Conservation (phyloP, 164 flowering plant species). For the Macadamia tetraphylla region DNA sequence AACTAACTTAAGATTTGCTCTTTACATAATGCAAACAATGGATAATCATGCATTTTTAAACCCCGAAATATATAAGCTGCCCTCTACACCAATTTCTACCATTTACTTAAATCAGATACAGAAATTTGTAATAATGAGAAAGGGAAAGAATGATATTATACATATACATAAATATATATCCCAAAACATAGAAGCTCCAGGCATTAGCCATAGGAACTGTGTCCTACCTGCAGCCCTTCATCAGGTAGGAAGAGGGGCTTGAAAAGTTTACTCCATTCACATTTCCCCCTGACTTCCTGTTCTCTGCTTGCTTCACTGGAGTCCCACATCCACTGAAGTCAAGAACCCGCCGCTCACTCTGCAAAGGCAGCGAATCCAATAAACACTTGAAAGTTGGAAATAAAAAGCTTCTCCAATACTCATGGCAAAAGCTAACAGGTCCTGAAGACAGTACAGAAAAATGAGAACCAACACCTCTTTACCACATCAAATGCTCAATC, state of each 20-base stretch:
- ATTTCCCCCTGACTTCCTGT: conserved; percentile 17
- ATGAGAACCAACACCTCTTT: too few relatives aligned
- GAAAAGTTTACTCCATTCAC: conserved; percentile 16
- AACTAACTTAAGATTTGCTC: too few relatives aligned
- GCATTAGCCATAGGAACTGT: not conserved
- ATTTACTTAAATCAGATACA: too few relatives aligned
- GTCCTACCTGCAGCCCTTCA: conserved; percentile 39
- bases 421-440: not conserved
- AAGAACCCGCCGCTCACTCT: conserved; percentile 61
- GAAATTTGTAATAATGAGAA: too few relatives aligned
- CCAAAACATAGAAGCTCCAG: not conserved
- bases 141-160: too few relatives aligned
- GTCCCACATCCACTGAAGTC: conserved; percentile 80
- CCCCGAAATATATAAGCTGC: too few relatives aligned
- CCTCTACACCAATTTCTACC: too few relatives aligned
- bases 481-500: too few relatives aligned
- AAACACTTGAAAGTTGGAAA: not conserved
- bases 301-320: conserved; percentile 37
- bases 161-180: not conserved
- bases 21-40: too few relatives aligned
- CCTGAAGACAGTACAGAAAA: too few relatives aligned
- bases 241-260: conserved; percentile 52
- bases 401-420: not conserved
- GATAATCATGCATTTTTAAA: too few relatives aligned
- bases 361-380: conserved; percentile 15